phyloP scores from a whole-genome alignment of 164 flowering plant species.

The Nymphaea thermarum region DNA sequence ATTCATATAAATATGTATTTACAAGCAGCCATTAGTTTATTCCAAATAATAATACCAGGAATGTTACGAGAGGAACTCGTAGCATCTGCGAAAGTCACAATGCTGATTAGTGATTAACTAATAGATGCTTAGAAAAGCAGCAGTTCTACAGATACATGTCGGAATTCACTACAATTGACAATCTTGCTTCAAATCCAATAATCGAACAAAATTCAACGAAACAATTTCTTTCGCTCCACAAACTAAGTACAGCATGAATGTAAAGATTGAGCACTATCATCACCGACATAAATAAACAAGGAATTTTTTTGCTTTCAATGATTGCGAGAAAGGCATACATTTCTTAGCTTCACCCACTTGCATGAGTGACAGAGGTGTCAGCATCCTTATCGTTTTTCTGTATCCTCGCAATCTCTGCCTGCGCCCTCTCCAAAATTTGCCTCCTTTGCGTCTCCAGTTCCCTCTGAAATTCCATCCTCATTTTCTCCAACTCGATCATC shows the following conservation, averaged over 20 bases:
- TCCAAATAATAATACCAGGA: no score
- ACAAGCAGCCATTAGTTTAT: no score
- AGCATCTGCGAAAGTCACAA: no score
- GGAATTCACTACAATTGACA: no score
- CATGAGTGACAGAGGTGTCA: slow-evolving; percentile 26
- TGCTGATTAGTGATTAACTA: no score
- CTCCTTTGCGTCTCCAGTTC: slow-evolving; percentile 79
- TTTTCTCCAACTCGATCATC: slow-evolving; percentile 79
- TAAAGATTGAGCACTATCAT: neutral
- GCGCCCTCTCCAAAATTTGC: slow-evolving; percentile 71
- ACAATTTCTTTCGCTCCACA: neutral
- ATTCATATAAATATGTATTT: no score
- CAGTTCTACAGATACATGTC: no score
- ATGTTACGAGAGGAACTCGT: no score
- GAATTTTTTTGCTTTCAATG: neutral
- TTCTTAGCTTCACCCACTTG: slow-evolving; percentile 17
- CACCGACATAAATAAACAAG: neutral
- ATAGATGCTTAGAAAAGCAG: no score
- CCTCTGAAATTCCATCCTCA: slow-evolving; percentile 80
- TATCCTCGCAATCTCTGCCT: slow-evolving; percentile 66
- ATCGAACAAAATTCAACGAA: neutral
- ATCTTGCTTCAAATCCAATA: no score
- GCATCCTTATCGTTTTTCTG: slow-evolving; percentile 16
- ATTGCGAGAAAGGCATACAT: neutral
- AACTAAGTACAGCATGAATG: no score